Conservation (phyloP, 78 protist species). For the Dictyostelium capitatum region DNA sequence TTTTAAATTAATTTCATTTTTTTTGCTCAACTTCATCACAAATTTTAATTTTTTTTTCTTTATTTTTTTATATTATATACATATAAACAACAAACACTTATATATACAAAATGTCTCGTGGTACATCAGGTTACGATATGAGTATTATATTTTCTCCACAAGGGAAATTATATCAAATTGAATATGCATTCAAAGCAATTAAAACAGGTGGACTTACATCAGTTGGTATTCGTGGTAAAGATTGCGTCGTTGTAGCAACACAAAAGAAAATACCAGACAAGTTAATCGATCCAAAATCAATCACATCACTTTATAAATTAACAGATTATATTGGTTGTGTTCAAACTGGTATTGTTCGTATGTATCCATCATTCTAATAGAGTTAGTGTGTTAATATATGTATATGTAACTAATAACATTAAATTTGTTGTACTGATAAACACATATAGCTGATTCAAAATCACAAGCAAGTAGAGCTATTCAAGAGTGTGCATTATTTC, state of each 20-base stretch:
- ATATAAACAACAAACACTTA: not conserved
- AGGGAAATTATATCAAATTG: constrained; percentile 98
- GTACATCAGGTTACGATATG: constrained; percentile 96
- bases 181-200: constrained; percentile 98
- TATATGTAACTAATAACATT: not conserved
- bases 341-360: constrained; percentile 94
- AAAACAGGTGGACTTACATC: constrained; percentile 92
- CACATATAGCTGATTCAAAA: constrained; percentile 91
- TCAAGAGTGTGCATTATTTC: constrained; percentile 94
- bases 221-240: constrained; percentile 96
- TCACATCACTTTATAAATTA: constrained; percentile 92
- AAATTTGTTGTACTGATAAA: not conserved
- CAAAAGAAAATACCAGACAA: constrained; percentile 98
- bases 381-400: too few species aligned
- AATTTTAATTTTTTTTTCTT: too few species aligned
- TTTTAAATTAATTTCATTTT: too few species aligned
- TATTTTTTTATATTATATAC: too few species aligned
- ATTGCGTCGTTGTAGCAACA: constrained; percentile 91
- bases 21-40: too few species aligned
- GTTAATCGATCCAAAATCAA: constrained; percentile 90
- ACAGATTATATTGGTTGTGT: constrained; percentile 94
- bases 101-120: constrained; percentile 58
- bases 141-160: constrained; percentile 98
- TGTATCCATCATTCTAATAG: too few species aligned
- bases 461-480: constrained; percentile 91